Evolutionary conservation across 2,329 filamentous ascomycete species (phyloP).

Genomic region (Biscogniauxia mediterranea): DNA sequence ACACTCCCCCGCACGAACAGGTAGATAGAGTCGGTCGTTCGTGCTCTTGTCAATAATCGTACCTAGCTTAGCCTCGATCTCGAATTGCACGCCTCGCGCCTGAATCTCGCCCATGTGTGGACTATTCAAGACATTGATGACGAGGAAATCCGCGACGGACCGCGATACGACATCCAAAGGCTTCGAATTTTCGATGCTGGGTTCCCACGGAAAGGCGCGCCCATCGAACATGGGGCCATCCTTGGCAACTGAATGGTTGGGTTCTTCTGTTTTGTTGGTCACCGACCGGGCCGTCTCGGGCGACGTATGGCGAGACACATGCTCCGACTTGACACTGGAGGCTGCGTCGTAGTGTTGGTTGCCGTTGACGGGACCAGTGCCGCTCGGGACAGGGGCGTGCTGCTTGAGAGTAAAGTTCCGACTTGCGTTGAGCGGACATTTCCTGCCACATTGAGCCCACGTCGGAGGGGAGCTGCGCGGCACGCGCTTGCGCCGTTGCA

Average conservation of each 20-base stretch:
- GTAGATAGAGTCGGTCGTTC: conserved; percentile 65
- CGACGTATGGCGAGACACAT: conserved; percentile 45
- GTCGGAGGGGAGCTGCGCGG: conserved; percentile 40
- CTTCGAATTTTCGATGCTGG: conserved; percentile 66
- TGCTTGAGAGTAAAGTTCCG: conserved; percentile 47
- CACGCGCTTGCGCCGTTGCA: conserved; percentile 40
- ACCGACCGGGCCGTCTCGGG: conserved; percentile 43
- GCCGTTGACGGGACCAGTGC: conserved; percentile 22
- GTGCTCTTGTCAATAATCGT: conserved; percentile 73
- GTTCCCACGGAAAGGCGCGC: conserved; percentile 53
- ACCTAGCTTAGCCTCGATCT: conserved; percentile 93
- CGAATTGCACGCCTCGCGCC: conserved; percentile 69
- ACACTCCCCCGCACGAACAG: conserved; percentile 64
- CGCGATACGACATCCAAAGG: conserved; percentile 75
- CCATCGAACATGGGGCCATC: conserved; percentile 25
- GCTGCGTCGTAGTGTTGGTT: conserved; percentile 19
- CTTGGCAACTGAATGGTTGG: conserved; percentile 14
- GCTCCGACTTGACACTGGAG: conserved; percentile 28
- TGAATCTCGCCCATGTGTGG: conserved; percentile 63
- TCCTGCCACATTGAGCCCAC: conserved; percentile 46
- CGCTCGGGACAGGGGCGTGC: conserved; percentile 10
- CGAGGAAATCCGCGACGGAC: conserved; percentile 78
- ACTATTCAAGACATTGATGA: conserved; percentile 65
- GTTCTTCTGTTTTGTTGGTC: conserved; percentile 25
- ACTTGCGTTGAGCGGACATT: conserved; percentile 37